Base-by-base conservation (phyloP, 2,329 filamentous ascomycete species). In the Nannizziopsis arthrosporioides region DNA sequence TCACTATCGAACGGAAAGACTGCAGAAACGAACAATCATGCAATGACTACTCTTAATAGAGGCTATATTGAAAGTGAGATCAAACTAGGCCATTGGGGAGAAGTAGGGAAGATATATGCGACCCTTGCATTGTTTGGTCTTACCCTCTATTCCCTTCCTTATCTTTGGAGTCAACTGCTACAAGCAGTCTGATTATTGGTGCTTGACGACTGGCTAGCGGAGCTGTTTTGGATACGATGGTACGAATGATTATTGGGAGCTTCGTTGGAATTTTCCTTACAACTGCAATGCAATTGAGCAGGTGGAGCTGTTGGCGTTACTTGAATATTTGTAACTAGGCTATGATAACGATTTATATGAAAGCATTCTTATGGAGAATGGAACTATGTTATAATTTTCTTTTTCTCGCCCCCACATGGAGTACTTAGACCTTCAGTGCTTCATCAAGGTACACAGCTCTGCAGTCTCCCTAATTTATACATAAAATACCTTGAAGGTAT, bases 1-100 rank as follows among this genome's bases (percentile, higher is more conserved):
- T 72, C 59, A 66, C 71, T 62, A 60, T 69, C 72, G 48, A 69
- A 66, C 15, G 66, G 65, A 10, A 72, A 73, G 52, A 59, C 50
- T 39, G 53, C 57, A 11, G 50, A 55, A 15, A 45, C 19, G 2
- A 55, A 54, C 37, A 62, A 64, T 47, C 58, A 61, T 51, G 48
- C 55, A 27, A 63, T 61, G 2, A 30, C 11, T 2, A 46, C 40
- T 6, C 39, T 31, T 10, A 40, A 48, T 32, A 39, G 45, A 7
- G 47, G 40, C 5, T 61, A 61, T 45, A 61, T 66, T 42, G 63
- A 67, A 43, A 61, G 63, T 8, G 61, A 64, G 35, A 61, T 67
- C 38, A 62, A 56, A 19, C 57, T 64, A n/a, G 57, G 54, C 17
- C 59, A 61, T 39, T 65, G 59, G 61, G 52, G 51, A 42, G 64